phyloP scores from a whole-genome alignment of 2,329 filamentous ascomycete genomes.

The Trichophyton verrucosum region DNA sequence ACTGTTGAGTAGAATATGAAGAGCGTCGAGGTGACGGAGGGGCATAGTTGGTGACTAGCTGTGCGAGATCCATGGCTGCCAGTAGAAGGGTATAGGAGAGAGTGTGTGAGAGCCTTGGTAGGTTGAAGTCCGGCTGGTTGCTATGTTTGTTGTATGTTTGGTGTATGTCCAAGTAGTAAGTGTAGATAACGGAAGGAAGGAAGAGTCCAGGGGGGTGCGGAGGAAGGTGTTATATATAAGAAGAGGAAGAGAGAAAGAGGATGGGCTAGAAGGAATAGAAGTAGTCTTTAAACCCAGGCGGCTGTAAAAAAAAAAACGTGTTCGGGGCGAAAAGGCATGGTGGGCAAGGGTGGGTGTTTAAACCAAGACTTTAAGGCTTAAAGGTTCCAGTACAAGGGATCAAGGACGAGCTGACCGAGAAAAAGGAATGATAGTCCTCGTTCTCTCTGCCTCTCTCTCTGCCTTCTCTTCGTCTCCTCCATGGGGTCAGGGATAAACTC shows the following conservation, averaged over 20 bases:
- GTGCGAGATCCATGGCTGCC: slow-evolving; percentile 10
- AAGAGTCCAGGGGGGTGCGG: background rate
- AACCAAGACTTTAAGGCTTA: slow-evolving; percentile 2
- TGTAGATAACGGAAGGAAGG: no score
- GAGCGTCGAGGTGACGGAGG: background rate
- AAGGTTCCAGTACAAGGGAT: slow-evolving; percentile 6
- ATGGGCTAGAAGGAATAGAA: slow-evolving; percentile 1
- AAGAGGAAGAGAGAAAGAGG: background rate
- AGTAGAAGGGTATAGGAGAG: background rate
- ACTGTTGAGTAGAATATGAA: slow-evolving; percentile 4
- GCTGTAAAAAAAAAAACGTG: slow-evolving; percentile 2
- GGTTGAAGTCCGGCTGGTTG: no score
- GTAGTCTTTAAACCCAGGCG: background rate
- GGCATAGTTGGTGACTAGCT: slow-evolving; percentile 8
- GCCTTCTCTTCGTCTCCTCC: background rate
- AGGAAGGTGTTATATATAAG: background rate
- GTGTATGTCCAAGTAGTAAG: no score
- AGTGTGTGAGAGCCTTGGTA: background rate
- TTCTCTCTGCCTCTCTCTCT: background rate
- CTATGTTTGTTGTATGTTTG: no score
- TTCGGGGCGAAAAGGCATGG: background rate
- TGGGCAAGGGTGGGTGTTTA: slow-evolving; percentile 4
- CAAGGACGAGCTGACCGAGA: slow-evolving; percentile 5
- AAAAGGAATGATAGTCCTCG: background rate
- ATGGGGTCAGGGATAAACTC: background rate